A percentile compares a stretch with the other conserved stretches of the same genome.
phyloP scores from a whole-genome alignment of 2,329 filamentous ascomycete species.

The Talaromyces sp. region DNA sequence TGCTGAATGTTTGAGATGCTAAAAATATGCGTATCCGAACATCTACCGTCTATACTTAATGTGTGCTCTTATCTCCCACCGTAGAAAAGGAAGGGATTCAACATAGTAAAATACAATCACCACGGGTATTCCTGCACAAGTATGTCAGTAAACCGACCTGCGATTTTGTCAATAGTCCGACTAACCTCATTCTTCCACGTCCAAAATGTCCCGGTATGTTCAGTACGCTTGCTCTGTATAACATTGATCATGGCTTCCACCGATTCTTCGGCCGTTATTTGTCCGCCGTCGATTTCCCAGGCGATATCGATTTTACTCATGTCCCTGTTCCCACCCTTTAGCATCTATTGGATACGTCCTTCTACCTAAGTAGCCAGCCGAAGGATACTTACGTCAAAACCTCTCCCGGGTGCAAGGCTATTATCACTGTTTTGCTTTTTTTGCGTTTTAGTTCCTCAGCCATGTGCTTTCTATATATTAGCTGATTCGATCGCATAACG shows the following conservation, averaged over 20 bases:
- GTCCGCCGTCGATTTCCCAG: conserved; percentile 51
- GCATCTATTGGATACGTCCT: not conserved
- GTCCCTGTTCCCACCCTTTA: conserved; percentile 34
- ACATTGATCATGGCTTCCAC: conserved; percentile 51
- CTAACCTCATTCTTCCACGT: conserved; percentile 53
- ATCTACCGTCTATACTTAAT: not conserved
- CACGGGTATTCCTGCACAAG: conserved; percentile 9
- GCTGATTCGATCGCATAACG: not conserved
- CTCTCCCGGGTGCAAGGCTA: conserved; percentile 58
- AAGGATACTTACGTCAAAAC: conserved; percentile 46
- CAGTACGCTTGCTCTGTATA: conserved; percentile 47
- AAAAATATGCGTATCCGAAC: not conserved
- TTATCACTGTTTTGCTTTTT: conserved; percentile 47
- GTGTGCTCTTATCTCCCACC: no score
- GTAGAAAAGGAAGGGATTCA: not conserved
- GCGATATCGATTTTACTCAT: conserved; percentile 52
- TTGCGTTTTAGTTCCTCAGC: conserved; percentile 54
- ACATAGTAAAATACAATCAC: not conserved
- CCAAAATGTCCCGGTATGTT: conserved; percentile 55
- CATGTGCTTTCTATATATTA: conserved; percentile 42
- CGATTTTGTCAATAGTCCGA: not conserved
- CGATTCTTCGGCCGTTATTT: conserved; percentile 50
- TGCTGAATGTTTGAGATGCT: not conserved
- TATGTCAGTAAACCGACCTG: not conserved
- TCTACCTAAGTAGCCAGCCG: not conserved